Evolutionary conservation across 2,329 filamentous ascomycete genomes (phyloP).

Genomic region (Cordyceps cicadae): DNA sequence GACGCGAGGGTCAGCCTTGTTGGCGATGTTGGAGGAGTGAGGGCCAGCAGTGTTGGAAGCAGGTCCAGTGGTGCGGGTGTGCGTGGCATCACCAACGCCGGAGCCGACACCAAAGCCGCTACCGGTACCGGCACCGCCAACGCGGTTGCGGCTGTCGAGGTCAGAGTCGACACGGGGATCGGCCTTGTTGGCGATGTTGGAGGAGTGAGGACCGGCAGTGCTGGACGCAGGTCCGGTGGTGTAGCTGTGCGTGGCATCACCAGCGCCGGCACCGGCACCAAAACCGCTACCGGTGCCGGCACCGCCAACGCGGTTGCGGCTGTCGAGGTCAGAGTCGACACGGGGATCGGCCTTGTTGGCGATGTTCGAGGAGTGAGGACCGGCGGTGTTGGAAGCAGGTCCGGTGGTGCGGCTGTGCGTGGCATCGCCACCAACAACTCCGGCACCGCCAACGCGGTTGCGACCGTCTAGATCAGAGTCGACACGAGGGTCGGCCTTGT

Average conservation of each 20-base stretch:
- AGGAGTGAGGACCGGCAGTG: constrained; percentile 34
- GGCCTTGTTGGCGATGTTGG: constrained; percentile 36
- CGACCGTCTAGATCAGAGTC: constrained; percentile 41
- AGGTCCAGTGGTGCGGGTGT: constrained; percentile 13
- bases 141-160: constrained; percentile 31
- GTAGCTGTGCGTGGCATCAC: constrained; percentile 5
- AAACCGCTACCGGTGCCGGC: neutral
- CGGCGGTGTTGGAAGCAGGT: constrained; percentile 17
- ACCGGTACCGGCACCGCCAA: constrained; percentile 7
- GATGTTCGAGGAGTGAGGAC: constrained; percentile 35
- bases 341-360: constrained; percentile 43
- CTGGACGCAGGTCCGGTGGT: constrained; percentile 13
- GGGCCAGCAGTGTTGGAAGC: constrained; percentile 25
- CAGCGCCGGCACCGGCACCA: neutral
- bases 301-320: constrained; percentile 22
- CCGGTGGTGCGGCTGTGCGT: constrained; percentile 14
- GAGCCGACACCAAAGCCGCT: too few relatives aligned
- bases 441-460: constrained; percentile 12
- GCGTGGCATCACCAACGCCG: neutral
- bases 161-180: constrained; percentile 47
- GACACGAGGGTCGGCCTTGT: constrained; percentile 43
- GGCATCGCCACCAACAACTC: neutral
- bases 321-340: constrained; percentile 43
- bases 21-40: constrained; percentile 34
- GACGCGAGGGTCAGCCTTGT: constrained; percentile 43